Evolutionary conservation across 305 asterid genomes (phyloP), one percentile per base, ranked within the genome.

Genomic region (Petunia hybrid): DNA sequence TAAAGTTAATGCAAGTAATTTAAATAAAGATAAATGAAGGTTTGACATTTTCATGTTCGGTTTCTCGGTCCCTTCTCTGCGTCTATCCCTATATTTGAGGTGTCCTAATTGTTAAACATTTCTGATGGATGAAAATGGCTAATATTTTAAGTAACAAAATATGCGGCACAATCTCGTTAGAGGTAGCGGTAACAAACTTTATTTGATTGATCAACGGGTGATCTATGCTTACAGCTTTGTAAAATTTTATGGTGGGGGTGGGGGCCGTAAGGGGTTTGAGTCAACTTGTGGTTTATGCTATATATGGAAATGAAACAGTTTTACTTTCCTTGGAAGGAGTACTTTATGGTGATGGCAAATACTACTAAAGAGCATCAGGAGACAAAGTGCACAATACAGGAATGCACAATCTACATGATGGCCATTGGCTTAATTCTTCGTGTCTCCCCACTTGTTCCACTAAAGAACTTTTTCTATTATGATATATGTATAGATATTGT

Each of bases 341-440:
- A 41, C 14, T 41, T 67, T 67, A 41, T 41, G 3, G 36, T 67
- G 36, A 67, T 66, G 73, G 4, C 42, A 41, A 22, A 22, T 22
- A 22, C 31, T 22, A 22, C 31, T 22, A 22, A 67, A 14, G 74
- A 41, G 4, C 3, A 41, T 67, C 13, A 67, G 42, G 36, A 67
- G 1, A 65, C 71, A 39, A 65, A 65, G 48, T 65, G 71, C 71
- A 39, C 5, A 2, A 16, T 22, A 66, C 74, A 41, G 41, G 53
- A 51, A 67, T 67, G 74, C 56, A 68, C 75, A 68, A 42, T 42
- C 31, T 41, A 42, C 56, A 68, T 68, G 55, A 68, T 68, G 31
- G 14, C n/a, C 74, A 67, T 41, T 67, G 53, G 74, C 53, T 67
- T 67, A 67, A 67, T 41, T 41, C 31, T 22, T 22, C 31, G 31